Conservation (phyloP, 2,329 filamentous ascomycete genomes). For the Ascocoryne sarcoides region DNA sequence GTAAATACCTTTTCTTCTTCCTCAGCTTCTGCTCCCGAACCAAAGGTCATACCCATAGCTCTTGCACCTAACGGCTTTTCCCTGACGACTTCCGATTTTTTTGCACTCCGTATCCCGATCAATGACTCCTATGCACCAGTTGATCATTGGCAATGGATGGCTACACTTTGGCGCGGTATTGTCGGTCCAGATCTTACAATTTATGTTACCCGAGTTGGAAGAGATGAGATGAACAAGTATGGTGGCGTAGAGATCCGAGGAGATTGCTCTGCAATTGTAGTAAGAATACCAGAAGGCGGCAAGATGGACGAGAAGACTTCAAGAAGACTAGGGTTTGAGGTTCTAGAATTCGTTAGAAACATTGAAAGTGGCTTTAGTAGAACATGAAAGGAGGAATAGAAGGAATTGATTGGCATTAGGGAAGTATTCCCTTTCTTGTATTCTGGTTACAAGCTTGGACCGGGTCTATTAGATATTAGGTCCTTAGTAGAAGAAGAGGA, state of each 20-base stretch:
- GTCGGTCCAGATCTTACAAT: constrained; percentile 74
- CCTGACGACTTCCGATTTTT: constrained; percentile 67
- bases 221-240: constrained; percentile 31
- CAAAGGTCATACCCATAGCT: constrained; percentile 53
- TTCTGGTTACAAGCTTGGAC: too few relatives aligned
- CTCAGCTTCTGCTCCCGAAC: constrained; percentile 16
- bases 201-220: constrained; percentile 42
- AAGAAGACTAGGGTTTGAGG: constrained; percentile 74
- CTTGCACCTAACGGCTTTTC: constrained; percentile 73
- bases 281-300: constrained; percentile 36
- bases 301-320: constrained; percentile 60
- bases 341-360: constrained; percentile 64
- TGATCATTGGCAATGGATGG: constrained; percentile 98
- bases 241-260: constrained; percentile 49
- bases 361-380: constrained; percentile 14
- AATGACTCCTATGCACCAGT: constrained; percentile 67
- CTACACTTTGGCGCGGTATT: constrained; percentile 82
- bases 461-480: too few relatives aligned
- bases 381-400: neutral
- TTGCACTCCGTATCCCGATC: constrained; percentile 65
- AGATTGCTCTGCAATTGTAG: constrained; percentile 44
- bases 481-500: too few relatives aligned
- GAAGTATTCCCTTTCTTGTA: too few relatives aligned
- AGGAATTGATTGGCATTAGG: neutral
- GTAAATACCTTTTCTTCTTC: constrained; percentile 1